Conservation (phyloP, 495 filamentous ascomycete species). For the Aspergillus nanangensis region DNA sequence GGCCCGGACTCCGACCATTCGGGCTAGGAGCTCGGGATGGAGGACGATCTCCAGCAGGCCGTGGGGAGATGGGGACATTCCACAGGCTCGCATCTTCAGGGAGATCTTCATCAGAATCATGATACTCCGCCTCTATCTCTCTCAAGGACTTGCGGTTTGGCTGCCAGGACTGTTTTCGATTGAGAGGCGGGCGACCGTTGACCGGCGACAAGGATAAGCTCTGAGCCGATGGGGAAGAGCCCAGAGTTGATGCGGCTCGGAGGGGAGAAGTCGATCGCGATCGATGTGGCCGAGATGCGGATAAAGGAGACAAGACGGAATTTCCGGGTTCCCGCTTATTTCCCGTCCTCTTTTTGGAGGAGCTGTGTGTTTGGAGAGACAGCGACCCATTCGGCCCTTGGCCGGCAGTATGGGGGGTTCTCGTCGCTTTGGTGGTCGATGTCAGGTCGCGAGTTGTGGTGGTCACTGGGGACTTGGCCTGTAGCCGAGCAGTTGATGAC, state of each 20-base stretch:
- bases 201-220: slow-evolving; percentile 37
- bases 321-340: slow-evolving; percentile 21
- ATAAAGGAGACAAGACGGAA: slow-evolving; percentile 17
- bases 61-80: slow-evolving; percentile 93
- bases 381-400: slow-evolving; percentile 25
- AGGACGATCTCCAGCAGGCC: slow-evolving; percentile 62
- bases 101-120: slow-evolving; percentile 87
- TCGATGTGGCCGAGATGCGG: slow-evolving; percentile 24
- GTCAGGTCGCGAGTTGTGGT: slow-evolving; percentile 43
- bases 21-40: slow-evolving; percentile 51
- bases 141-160: slow-evolving; percentile 69
- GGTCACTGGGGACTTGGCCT: slow-evolving; percentile 25
- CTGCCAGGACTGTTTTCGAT: slow-evolving; percentile 59
- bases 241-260: slow-evolving; percentile 24
- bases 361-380: slow-evolving; percentile 16
- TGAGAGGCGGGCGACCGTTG: slow-evolving; percentile 24
- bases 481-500: slow-evolving; percentile 29
- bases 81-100: slow-evolving; percentile 87
- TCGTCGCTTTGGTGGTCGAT: slow-evolving; percentile 40
- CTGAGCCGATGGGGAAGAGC: slow-evolving; percentile 24
- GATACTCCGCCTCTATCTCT: slow-evolving; percentile 81
- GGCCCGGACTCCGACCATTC: slow-evolving; percentile 42
- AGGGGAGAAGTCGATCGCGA: slow-evolving; percentile 39
- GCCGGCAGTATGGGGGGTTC: slow-evolving; percentile 33
- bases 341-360: slow-evolving; percentile 17